These are phyloP conservation scores for Bathelium albidoporum DNA, from an alignment of 495 filamentous ascomycete species.

Conservation along the genomic window DNA sequence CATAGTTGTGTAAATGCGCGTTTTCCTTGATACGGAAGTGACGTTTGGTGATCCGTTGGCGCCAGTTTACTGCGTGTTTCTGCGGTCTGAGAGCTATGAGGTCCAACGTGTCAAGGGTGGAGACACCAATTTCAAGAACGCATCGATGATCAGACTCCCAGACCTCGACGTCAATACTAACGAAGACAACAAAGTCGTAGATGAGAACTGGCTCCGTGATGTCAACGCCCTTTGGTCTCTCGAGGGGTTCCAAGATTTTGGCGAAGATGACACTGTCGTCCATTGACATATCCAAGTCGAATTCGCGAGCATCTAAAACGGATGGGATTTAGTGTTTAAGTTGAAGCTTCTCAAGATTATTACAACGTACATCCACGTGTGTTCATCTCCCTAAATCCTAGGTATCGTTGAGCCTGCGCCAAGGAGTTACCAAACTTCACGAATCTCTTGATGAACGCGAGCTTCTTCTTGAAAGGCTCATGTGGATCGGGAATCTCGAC, in stretches of 20 bases:
- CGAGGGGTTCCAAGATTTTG: background rate
- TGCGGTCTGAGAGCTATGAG: constrained; percentile 46
- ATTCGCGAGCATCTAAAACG: too few species aligned
- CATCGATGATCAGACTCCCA: constrained; percentile 53
- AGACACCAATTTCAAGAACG: constrained; percentile 80
- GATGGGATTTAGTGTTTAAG: too few species aligned
- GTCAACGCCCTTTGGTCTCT: constrained; percentile 29
- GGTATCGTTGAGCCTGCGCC: constrained; percentile 56
- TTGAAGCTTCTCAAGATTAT: too few species aligned
- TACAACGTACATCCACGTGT: too few species aligned
- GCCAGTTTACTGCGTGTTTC: constrained; percentile 51
- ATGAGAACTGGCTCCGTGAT: constrained; percentile 34
- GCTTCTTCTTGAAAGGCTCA: constrained; percentile 37
- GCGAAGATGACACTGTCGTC: constrained; percentile 15
- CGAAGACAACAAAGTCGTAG: constrained; percentile 49
- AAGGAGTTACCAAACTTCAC: constrained; percentile 39
- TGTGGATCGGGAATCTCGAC: constrained; percentile 32
- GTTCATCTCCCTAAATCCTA: constrained; percentile 43
- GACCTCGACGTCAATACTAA: constrained; percentile 72
- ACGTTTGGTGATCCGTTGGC: constrained; percentile 48
- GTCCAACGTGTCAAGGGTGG: constrained; percentile 64
- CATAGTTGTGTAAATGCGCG: constrained; percentile 47
- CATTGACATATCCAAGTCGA: constrained; percentile 12
- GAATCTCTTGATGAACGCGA: constrained; percentile 35
- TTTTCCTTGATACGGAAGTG: constrained; percentile 74